Conservation (phyloP, 2,329 filamentous ascomycete species). For the Ramularia endophylla region DNA sequence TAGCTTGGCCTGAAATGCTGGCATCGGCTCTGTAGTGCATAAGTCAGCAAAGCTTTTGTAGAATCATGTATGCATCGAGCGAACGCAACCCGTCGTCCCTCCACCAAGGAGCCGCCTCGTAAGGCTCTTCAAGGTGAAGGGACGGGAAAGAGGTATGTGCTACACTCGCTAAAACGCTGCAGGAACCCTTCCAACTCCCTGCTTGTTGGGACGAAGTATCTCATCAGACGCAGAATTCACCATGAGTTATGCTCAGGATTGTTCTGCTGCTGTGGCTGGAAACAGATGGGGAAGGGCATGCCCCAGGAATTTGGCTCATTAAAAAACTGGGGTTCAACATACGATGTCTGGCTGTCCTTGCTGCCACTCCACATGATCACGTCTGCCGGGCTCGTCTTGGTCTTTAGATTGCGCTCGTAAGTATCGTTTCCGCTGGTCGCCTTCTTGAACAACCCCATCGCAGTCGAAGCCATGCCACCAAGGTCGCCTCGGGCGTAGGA, state of each 20-base stretch:
- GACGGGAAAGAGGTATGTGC: constrained; percentile 18
- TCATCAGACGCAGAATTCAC: no score
- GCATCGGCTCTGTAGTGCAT: constrained; percentile 67
- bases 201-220: neutral
- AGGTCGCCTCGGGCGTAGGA: constrained; percentile 82
- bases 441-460: constrained; percentile 84
- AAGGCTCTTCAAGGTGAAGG: constrained; percentile 21
- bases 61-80: constrained; percentile 8
- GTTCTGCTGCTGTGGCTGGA: no score
- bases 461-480: constrained; percentile 68
- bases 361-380: constrained; percentile 98
- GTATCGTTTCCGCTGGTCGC: constrained; percentile 73
- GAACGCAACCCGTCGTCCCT: constrained; percentile 29
- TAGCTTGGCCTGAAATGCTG: constrained; percentile 79
- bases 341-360: constrained; percentile 93
- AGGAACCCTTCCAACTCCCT: neutral
- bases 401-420: constrained; percentile 73
- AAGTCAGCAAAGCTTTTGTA: constrained; percentile 12
- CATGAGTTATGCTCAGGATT: no score
- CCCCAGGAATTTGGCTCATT: constrained; percentile 11
- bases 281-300: neutral
- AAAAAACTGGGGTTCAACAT: constrained; percentile 40
- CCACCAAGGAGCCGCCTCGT: constrained; percentile 20
- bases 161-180: constrained; percentile 12
- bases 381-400: constrained; percentile 89